phyloP scores from a whole-genome alignment of 148 eudicot genomes.

The Tetragonia tetragonoides region DNA sequence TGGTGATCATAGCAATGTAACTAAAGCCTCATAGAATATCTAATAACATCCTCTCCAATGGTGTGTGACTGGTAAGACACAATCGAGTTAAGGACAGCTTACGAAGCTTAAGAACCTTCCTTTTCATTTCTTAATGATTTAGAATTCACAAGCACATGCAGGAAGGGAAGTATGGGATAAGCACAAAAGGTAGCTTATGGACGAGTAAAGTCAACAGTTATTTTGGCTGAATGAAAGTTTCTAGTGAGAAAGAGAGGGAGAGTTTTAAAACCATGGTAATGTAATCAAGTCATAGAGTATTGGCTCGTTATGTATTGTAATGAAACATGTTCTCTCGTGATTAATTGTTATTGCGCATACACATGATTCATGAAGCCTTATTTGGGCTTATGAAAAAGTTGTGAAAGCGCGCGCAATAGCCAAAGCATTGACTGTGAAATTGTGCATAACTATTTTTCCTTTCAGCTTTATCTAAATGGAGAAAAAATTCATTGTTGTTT shows the following conservation, averaged over 20 bases:
- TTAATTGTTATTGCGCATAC: background rate
- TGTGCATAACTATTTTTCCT: background rate
- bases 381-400: background rate
- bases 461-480: background rate
- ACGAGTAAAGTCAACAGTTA: too few relatives aligned
- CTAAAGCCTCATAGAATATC: background rate
- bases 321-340: background rate
- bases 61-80: background rate
- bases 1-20: background rate
- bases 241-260: background rate
- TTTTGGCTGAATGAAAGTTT: background rate
- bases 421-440: background rate
- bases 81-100: background rate
- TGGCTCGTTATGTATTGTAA: background rate
- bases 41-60: background rate
- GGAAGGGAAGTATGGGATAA: background rate
- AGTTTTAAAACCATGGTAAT: background rate
- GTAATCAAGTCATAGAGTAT: background rate
- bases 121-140: background rate
- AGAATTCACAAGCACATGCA: background rate
- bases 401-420: background rate
- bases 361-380: background rate
- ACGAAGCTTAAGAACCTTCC: background rate
- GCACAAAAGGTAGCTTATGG: background rate
- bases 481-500: background rate